Percentiles rank a stretch among this genome's conserved stretches.
Conservation (phyloP, 805 yeast genomes). For the Zygoascus tannicola region DNA sequence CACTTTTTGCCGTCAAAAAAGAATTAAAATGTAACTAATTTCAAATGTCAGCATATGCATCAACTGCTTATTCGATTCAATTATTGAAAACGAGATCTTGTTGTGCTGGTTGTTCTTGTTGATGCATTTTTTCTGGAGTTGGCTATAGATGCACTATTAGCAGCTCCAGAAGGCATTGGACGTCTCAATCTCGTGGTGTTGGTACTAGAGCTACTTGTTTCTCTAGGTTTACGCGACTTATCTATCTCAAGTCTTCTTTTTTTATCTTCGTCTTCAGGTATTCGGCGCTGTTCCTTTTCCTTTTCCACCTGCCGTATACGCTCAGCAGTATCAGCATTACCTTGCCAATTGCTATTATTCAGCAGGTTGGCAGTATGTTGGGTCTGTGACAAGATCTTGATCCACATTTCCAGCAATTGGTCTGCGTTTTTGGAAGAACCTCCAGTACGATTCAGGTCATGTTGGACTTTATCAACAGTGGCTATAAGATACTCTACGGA, state of each 20-base stretch:
- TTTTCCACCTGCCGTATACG: not conserved
- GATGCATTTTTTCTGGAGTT: too few relatives aligned
- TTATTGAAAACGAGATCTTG: too few relatives aligned
- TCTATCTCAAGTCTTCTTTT: conserved; percentile 10
- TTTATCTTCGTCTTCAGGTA: conserved; percentile 9
- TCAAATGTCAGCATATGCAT: too few relatives aligned
- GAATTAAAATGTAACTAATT: too few relatives aligned
- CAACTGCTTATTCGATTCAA: too few relatives aligned
- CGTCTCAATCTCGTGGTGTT: not conserved
- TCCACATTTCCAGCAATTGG: conserved; percentile 24
- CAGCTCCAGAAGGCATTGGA: too few relatives aligned
- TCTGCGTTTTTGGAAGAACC: conserved; percentile 21
- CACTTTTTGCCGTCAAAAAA: too few relatives aligned
- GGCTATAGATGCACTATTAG: too few relatives aligned
- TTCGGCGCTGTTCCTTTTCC: not conserved
- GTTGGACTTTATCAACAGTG: conserved; percentile 11
- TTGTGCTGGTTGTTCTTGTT: too few relatives aligned
- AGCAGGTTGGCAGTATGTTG: conserved; percentile 25
- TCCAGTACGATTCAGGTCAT: conserved; percentile 14
- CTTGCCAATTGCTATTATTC: conserved; percentile 23
- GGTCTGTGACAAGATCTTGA: conserved; percentile 24
- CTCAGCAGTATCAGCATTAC: conserved; percentile 6
- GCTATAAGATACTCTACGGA: conserved; percentile 14
- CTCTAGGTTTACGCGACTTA: conserved; percentile 8
- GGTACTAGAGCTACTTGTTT: not conserved